Percentiles rank a stretch among this genome's conserved stretches.
These are phyloP conservation scores for Claviceps maximensis DNA, from an alignment of 2,329 filamentous ascomycete species.

Conservation along the genomic window DNA sequence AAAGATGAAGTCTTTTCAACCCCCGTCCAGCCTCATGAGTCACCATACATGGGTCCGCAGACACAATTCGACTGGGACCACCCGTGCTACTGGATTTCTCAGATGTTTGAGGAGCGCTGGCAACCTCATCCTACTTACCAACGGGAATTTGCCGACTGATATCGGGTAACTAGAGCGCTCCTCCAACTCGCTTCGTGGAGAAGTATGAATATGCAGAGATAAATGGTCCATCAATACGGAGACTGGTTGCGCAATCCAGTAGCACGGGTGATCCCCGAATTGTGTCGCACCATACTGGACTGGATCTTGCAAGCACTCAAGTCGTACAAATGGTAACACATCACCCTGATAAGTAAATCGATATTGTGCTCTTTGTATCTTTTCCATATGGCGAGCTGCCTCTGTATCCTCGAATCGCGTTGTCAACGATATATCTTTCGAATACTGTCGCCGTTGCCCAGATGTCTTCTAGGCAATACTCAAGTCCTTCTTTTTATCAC, in stretches of 20 bases:
- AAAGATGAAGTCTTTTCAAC: background rate
- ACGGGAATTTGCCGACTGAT: constrained; percentile 9
- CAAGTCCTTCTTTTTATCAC: constrained; percentile 19
- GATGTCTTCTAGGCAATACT: constrained; percentile 28
- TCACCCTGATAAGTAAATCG: no score
- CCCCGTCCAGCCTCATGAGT: background rate
- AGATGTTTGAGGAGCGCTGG: constrained; percentile 33
- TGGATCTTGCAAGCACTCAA: no score
- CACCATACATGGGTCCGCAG: constrained; percentile 14
- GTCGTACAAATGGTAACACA: no score
- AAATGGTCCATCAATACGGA: no score
- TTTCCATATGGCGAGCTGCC: constrained; percentile 15
- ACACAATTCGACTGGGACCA: constrained; percentile 23
- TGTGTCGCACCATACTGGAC: no score
- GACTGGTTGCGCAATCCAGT: no score
- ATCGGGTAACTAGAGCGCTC: no score
- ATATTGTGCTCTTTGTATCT: constrained; percentile 12
- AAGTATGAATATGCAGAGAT: background rate
- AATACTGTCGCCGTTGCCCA: constrained; percentile 21
- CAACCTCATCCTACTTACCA: constrained; percentile 18
- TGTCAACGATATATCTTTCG: constrained; percentile 21
- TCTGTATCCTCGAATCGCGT: constrained; percentile 12
- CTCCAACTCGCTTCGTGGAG: no score
- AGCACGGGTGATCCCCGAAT: no score
- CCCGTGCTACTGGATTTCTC: constrained; percentile 30